These are phyloP conservation scores for Westerdykella aurantiaca DNA, from an alignment of 2,329 filamentous ascomycete genomes.

Conservation along the genomic window DNA sequence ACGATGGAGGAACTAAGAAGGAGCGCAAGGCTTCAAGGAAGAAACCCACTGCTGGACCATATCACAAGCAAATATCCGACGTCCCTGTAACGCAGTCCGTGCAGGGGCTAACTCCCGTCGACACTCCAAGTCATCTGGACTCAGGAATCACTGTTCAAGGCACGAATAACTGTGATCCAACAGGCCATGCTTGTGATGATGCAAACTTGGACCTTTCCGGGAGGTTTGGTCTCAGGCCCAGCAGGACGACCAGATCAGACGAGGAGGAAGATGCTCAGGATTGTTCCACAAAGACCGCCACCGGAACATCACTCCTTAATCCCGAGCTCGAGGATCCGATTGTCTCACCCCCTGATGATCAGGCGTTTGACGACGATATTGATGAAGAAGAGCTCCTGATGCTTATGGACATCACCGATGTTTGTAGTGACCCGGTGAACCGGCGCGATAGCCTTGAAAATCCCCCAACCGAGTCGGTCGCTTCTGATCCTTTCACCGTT, in stretches of 20 bases:
- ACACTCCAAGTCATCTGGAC: no score
- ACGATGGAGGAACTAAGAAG: background rate
- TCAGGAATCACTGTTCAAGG: no score
- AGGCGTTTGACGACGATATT: constrained; percentile 7
- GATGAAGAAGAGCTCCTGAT: constrained; percentile 21
- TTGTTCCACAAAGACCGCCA: no score
- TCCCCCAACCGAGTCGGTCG: constrained; percentile 2
- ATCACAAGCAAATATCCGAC: constrained; percentile 12
- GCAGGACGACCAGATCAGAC: no score
- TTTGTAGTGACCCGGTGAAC: background rate
- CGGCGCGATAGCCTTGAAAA: background rate
- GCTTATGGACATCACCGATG: constrained; percentile 5
- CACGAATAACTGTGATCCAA: no score
- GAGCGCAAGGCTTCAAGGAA: background rate
- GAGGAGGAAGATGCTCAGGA: no score
- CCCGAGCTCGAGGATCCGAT: background rate
- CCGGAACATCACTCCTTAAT: no score
- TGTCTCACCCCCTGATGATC: background rate
- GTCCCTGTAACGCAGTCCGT: constrained; percentile 12
- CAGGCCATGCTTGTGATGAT: no score
- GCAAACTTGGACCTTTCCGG: no score
- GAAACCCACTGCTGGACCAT: background rate
- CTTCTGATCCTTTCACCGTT: background rate
- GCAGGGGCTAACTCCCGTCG: no score
- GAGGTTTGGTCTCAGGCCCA: no score